phyloP scores from a whole-genome alignment of 768 basidiomycete species.

The Pleurotus salmoneostramineus region DNA sequence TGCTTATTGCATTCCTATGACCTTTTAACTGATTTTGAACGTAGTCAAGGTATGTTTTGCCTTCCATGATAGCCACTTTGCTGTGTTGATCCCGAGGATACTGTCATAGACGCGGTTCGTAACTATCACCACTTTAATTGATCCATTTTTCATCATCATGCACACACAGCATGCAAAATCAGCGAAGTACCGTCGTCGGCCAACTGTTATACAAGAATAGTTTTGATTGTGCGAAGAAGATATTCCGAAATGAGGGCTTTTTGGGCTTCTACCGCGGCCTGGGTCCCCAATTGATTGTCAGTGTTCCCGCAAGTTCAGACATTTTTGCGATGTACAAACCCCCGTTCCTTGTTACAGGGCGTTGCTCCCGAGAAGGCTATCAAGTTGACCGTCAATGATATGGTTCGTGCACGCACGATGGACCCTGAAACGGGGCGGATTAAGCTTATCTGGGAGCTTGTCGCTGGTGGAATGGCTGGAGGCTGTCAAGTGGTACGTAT shows the following conservation, averaged over 20 bases:
- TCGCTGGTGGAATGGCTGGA: conserved; percentile 91
- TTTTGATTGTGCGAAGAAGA: conserved; percentile 89
- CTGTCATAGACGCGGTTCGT: conserved; percentile 54
- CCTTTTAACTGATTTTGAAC: conserved; percentile 12
- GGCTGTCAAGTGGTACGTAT: conserved; percentile 93
- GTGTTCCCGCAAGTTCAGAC: conserved; percentile 13
- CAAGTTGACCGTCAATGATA: conserved; percentile 94
- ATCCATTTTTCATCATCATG: neutral
- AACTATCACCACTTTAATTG: neutral
- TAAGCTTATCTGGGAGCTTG: conserved; percentile 82
- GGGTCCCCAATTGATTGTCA: conserved; percentile 88
- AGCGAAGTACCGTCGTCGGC: conserved; percentile 93
- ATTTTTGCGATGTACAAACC: neutral
- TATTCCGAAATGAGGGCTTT: conserved; percentile 92
- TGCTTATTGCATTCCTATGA: neutral
- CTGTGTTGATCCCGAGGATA: neutral
- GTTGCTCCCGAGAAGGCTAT: conserved; percentile 98
- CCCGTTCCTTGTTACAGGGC: conserved; percentile 45
- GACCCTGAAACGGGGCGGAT: conserved; percentile 97
- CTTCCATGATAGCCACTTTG: neutral
- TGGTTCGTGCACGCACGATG: conserved; percentile 77
- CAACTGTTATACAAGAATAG: conserved; percentile 97
- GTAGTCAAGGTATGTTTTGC: conserved; percentile 67
- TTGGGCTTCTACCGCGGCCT: conserved; percentile 96
- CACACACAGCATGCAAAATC: conserved; percentile 85